Evolutionary conservation across 2,329 filamentous ascomycete species (phyloP), one percentile per base, ranked within the genome.

Genomic region (Aurifilum marmelostoma): DNA sequence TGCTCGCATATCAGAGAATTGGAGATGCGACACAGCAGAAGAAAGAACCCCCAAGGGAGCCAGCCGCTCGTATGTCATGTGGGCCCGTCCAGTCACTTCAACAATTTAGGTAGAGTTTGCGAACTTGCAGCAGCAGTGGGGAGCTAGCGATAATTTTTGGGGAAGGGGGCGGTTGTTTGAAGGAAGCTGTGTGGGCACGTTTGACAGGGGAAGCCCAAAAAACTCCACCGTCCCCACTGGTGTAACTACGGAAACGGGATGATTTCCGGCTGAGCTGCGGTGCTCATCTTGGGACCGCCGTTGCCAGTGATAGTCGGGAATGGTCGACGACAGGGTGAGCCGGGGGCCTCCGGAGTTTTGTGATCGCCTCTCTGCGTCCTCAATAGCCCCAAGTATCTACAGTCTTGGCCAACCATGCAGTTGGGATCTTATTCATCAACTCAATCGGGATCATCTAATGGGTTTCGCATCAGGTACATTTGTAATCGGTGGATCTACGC

Each of bases 71-170:
- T 58, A 63, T 60, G 65, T 43, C 67, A 70, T 67, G 67, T 71
- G 65, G 68, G 58, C n/a, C 63, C 60, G 34, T 29, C 34, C 1
- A 29, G 4, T 37, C 52, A 37, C 69, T 67, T 67, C 41, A 47
- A 65, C 67, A 2, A 21, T 68, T 73, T 62, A 9, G 71, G 71
- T 58, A 72, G 65, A 67, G 71, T 66, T 73, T 74, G 73, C 73
- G 72, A 74, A 56, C 56, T n/a, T 21, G 64, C 69, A 67, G 67
- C n/a, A n/a, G n/a, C 56, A 47, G 56, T 41, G n/a, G 59, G 59
- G 14, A 41, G 62, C 24, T 12, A n/a, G 52, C 12, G n/a, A n/a
- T n/a, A n/a, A n/a, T n/a, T n/a, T n/a, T n/a, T n/a, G 65, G 41
- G 66, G 59, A 32, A 41, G 34, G 34, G 34, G 34, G 34, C 4